Evolutionary conservation across 352 stramenopile species (phyloP).

Genomic region (Globisporangium carolinianum): DNA sequence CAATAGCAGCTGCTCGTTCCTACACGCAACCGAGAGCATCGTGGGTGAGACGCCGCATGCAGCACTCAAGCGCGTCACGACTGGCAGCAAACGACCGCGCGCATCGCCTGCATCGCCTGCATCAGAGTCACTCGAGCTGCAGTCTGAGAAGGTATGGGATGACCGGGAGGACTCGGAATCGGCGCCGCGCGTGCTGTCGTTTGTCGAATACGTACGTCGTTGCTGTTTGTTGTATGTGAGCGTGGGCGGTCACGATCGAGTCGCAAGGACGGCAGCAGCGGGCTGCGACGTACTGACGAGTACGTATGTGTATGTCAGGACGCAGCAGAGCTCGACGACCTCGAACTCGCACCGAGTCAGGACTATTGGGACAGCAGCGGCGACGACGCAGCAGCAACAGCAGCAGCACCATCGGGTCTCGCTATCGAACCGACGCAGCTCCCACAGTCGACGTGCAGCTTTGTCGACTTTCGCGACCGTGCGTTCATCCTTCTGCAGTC

Average conservation of each 20-base stretch:
- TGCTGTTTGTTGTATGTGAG: neutral
- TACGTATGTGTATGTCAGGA: slow-evolving; percentile 4
- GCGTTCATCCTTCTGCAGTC: neutral
- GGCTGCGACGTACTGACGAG: too few species aligned
- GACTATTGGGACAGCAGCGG: slow-evolving; percentile 14
- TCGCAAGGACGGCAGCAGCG: too few species aligned
- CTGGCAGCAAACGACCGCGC: neutral
- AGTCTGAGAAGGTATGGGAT: too few species aligned
- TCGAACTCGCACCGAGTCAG: slow-evolving; percentile 13
- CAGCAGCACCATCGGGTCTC: neutral
- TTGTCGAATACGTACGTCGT: slow-evolving; percentile 15
- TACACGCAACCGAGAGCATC: neutral
- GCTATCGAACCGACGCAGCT: slow-evolving; percentile 4
- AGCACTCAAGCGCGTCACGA: neutral
- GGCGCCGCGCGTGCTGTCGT: slow-evolving; percentile 8
- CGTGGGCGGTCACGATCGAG: neutral
- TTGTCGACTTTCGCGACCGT: slow-evolving; percentile 17
- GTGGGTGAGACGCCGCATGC: slow-evolving; percentile 4
- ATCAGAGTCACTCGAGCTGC: neutral
- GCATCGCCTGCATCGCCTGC: neutral
- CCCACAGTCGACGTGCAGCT: slow-evolving; percentile 6
- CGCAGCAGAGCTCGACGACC: slow-evolving; percentile 12
- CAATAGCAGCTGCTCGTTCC: neutral
- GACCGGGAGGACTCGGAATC: slow-evolving; percentile 5
- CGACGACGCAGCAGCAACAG: neutral